Conservation (phyloP, 768 basidiomycete genomes). For the Boletales sp. region DNA sequence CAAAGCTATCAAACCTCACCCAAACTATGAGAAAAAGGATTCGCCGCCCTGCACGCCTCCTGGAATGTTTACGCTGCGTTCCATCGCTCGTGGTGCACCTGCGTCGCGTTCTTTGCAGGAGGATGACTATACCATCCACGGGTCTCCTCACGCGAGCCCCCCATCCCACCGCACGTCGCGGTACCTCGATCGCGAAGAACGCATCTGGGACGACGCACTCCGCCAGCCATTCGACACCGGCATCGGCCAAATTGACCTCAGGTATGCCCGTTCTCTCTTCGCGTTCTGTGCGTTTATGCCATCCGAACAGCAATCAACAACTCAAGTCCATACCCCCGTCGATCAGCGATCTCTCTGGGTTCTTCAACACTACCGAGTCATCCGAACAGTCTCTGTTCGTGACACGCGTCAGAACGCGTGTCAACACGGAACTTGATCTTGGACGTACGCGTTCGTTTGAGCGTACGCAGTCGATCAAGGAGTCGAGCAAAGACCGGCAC, state of each 20-base stretch:
- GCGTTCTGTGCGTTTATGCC: constrained; percentile 10
- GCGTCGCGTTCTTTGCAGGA: constrained; percentile 25
- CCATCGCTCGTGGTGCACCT: constrained; percentile 9
- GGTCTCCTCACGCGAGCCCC: constrained; percentile 9
- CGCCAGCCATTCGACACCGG: constrained; percentile 43
- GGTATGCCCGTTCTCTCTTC: constrained; percentile 35
- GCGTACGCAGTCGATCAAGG: constrained; percentile 25
- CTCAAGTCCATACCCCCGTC: constrained; percentile 49
- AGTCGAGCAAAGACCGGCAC: constrained; percentile 40
- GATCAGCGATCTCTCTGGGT: constrained; percentile 43
- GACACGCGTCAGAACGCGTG: constrained; percentile 31
- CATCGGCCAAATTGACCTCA: constrained; percentile 50
- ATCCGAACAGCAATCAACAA: constrained; percentile 30
- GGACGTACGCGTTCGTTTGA: constrained; percentile 21
- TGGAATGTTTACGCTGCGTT: constrained; percentile 13
- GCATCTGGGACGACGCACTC: constrained; percentile 48
- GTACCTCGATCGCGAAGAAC: constrained; percentile 30
- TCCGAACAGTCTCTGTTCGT: constrained; percentile 27
- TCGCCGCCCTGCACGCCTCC: constrained; percentile 21
- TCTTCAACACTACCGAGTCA: constrained; percentile 40
- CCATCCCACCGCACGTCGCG: constrained; percentile 9
- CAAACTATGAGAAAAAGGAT: constrained; percentile 42
- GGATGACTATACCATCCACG: constrained; percentile 16
- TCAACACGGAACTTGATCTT: constrained; percentile 37
- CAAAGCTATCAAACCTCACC: constrained; percentile 41